Conservation (phyloP, 306 rosid genomes). For the Citrullus mucosospermus region DNA sequence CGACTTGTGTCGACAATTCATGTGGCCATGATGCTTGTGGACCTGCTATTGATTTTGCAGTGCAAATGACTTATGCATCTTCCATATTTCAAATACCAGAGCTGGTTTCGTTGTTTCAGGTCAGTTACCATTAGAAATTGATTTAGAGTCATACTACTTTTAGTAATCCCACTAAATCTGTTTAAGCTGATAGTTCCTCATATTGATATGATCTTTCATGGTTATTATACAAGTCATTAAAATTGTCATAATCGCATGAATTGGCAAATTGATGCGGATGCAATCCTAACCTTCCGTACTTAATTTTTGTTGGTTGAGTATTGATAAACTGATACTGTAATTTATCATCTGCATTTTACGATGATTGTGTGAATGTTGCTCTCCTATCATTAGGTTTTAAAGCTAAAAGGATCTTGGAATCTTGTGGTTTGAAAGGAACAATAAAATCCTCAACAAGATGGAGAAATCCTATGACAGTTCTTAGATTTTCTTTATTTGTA, state of each 20-base stretch:
- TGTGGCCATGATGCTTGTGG: conserved; percentile 45
- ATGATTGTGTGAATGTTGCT: background rate
- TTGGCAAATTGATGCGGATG: background rate
- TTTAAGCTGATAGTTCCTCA: background rate
- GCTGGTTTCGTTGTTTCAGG: conserved; percentile 39
- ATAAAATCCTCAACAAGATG: background rate
- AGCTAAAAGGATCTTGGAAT: background rate
- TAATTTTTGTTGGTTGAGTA: background rate
- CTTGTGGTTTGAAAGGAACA: background rate
- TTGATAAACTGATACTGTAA: background rate
- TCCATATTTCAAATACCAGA: conserved; percentile 34
- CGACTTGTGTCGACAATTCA: conserved; percentile 34
- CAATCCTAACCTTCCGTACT: background rate
- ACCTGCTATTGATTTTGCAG: conserved; percentile 38
- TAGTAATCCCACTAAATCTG: background rate
- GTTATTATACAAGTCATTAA: background rate
- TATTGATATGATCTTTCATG: background rate
- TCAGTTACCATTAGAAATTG: conserved; percentile 6
- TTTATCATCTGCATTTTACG: background rate
- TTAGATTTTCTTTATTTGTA: background rate
- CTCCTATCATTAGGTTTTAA: background rate
- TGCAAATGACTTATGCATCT: conserved; percentile 41
- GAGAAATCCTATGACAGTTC: background rate
- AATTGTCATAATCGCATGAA: background rate
- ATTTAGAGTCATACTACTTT: background rate